Evolutionary conservation across 2,329 filamentous ascomycete species (phyloP).

Genomic region (Graphiopsis chlorocephala): DNA sequence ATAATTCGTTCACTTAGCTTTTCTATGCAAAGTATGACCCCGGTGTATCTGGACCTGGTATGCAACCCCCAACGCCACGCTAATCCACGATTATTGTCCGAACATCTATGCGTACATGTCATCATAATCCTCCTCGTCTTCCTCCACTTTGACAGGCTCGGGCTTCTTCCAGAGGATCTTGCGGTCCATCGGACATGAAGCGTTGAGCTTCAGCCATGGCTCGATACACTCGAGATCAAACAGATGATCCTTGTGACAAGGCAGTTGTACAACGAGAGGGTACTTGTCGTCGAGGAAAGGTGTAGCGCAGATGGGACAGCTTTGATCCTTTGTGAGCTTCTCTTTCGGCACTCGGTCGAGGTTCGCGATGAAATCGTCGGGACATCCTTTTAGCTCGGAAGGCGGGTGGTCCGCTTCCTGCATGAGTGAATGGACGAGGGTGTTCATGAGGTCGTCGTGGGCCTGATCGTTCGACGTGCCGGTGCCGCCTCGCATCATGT

Average conservation of each 20-base stretch:
- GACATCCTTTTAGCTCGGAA: slow-evolving; percentile 58
- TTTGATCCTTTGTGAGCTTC: slow-evolving; percentile 51
- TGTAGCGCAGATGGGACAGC: slow-evolving; percentile 60
- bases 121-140: slow-evolving; percentile 53
- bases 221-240: slow-evolving; percentile 65
- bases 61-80: slow-evolving; percentile 14
- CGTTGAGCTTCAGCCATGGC: slow-evolving; percentile 63
- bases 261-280: slow-evolving; percentile 61
- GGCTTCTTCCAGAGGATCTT: slow-evolving; percentile 55
- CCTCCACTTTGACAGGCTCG: slow-evolving; percentile 33
- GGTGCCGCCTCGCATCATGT: slow-evolving; percentile 51
- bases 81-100: slow-evolving; percentile 8
- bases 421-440: slow-evolving; percentile 56
- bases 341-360: slow-evolving; percentile 59
- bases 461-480: slow-evolving; percentile 12
- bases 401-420: slow-evolving; percentile 58
- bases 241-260: slow-evolving; percentile 60
- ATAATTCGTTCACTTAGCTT: not conserved
- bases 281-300: slow-evolving; percentile 57
- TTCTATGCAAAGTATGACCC: not conserved
- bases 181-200: slow-evolving; percentile 62
- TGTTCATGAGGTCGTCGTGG: slow-evolving; percentile 46
- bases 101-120: slow-evolving; percentile 46
- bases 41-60: not conserved
- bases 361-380: slow-evolving; percentile 59